phyloP scores from a whole-genome alignment of 176 grass and related monocot genomes.

The Eremochloa ophiuroides region DNA sequence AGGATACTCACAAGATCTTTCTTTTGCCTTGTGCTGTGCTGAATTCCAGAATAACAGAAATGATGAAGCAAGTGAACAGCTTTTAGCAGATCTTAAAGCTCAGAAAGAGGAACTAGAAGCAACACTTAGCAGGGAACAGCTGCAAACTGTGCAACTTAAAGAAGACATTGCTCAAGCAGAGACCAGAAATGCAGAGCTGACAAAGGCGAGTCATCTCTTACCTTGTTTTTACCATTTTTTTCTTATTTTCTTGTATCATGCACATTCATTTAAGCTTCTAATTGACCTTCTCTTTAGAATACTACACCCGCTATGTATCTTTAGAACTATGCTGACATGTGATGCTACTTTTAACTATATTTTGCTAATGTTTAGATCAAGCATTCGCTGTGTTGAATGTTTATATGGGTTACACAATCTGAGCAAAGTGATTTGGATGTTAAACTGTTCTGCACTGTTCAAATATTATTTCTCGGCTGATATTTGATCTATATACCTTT shows the following conservation, averaged over 20 bases:
- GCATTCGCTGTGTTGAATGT: neutral
- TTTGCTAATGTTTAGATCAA: neutral
- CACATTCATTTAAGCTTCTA: conserved; percentile 2
- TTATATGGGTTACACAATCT: neutral
- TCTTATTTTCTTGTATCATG: neutral
- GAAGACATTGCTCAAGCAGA: conserved; percentile 87
- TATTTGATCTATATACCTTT: neutral
- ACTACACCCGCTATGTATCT: neutral
- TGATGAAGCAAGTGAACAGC: conserved; percentile 56
- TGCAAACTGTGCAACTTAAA: conserved; percentile 75
- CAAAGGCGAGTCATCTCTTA: conserved; percentile 54
- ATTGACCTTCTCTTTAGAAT: neutral
- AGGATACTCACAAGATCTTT: neutral
- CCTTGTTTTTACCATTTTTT: neutral
- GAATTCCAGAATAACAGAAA: conserved; percentile 64
- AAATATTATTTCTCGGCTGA: neutral
- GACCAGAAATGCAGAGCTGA: conserved; percentile 72
- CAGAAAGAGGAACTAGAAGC: conserved; percentile 94
- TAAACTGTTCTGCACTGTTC: neutral
- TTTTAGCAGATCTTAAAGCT: conserved; percentile 61
- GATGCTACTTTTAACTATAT: neutral
- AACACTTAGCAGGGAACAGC: conserved; percentile 60
- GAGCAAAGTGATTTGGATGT: neutral
- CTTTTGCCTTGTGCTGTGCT: neutral
- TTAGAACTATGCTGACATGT: neutral